Evolutionary conservation across 345 rosid genomes (phyloP), one percentile per base, ranked within the genome.

Genomic region (Kandelia obovata): DNA sequence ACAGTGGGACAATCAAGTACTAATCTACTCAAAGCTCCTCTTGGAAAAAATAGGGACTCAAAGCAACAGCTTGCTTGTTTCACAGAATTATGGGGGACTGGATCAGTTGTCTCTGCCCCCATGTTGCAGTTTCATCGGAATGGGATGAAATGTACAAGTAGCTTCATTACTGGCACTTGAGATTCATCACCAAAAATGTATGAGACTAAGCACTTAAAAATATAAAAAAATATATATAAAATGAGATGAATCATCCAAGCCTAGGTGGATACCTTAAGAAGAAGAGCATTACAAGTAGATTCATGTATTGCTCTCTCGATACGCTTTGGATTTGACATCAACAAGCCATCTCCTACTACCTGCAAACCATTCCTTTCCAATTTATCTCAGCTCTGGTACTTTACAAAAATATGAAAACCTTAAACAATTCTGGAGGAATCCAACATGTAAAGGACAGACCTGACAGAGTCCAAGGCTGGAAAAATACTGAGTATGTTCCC

Each of bases 281-380:
- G 91, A 84, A 95, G 89, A 75, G 94, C 84, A 76, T 92, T 92
- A 79, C 99, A 95, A 71, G 98, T 64, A 53, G 92, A 83, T 72
- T 95, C 96, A 15, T 55, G 80, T 59, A 88, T 83, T 74, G 98
- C 96, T 68, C 88, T 86, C 83, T 84, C 96, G 37, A 86, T 76
- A 23, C 98, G 96, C 73, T 85, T 95, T 73, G 88, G 80, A 78
- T 92, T 92, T 75, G 99, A 92, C 89, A 85, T 86, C 81, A 92
- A 78, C 75, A 90, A 81, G 71, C 83, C 86, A 83, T 87, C 97
- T 60, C 98, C 99, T 26, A 95, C 96, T 53, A 92, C 97, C 99
- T 95, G 91, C 67, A 78, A 83, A 61, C 58, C 17, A 60, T 63
- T 23, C 39, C 64, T 62, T 51, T 62, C 27, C 55, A 35, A 49